These are phyloP conservation scores for Auricularia auricula-judae DNA, from an alignment of 768 basidiomycete species.

Conservation along the genomic window DNA sequence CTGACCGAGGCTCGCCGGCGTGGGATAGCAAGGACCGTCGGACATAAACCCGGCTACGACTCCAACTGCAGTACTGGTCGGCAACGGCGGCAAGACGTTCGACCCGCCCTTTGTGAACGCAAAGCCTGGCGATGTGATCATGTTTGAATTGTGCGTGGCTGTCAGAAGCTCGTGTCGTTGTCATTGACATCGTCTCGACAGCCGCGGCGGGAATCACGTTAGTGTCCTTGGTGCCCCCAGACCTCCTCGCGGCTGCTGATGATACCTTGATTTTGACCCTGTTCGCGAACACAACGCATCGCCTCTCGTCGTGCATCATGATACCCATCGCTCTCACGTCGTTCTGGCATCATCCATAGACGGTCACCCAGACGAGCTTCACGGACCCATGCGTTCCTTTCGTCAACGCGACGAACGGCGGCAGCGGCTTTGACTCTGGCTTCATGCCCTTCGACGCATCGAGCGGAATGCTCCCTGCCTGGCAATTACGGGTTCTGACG, in stretches of 20 bases:
- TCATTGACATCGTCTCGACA: neutral
- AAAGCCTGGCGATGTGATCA: neutral
- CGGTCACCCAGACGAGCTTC: neutral
- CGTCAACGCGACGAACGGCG: neutral
- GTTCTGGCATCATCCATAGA: neutral
- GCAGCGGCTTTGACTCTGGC: neutral
- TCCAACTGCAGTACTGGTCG: neutral
- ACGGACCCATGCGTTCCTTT: neutral
- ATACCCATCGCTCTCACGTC: neutral
- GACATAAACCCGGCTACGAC: neutral
- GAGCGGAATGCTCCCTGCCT: neutral
- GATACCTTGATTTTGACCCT: neutral
- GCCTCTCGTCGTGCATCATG: neutral
- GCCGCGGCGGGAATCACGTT: neutral
- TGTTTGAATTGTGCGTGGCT: neutral
- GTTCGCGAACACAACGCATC: neutral
- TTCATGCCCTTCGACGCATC: neutral
- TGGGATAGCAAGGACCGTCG: neutral
- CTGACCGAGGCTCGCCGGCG: neutral
- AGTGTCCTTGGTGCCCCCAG: neutral
- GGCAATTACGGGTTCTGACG: neutral
- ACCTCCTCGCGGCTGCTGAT: neutral
- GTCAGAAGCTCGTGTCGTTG: neutral
- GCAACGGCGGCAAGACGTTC: neutral
- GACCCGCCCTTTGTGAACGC: neutral